Percentiles rank a stretch among this genome's conserved stretches.
Conservation (phyloP, 305 asterid species). For the Fraxinus ornus region DNA sequence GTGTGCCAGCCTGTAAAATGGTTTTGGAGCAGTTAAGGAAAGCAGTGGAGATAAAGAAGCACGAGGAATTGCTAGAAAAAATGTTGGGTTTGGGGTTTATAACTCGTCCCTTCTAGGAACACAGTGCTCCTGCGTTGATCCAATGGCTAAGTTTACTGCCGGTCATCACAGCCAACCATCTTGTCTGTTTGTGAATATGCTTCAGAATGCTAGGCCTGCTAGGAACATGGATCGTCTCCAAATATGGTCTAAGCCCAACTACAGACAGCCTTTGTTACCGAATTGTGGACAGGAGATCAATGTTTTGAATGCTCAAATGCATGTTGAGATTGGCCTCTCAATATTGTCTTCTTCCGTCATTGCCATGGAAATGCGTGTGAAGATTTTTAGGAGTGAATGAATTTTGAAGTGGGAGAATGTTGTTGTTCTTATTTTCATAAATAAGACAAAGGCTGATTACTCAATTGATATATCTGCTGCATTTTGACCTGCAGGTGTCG, state of each 20-base stretch:
- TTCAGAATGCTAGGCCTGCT: background rate
- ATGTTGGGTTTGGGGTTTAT: constrained; percentile 71
- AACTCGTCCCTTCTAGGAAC: background rate
- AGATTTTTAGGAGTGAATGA: background rate
- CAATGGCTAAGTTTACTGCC: background rate
- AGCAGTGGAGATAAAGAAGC: constrained; percentile 85
- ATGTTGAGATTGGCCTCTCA: background rate
- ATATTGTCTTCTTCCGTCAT: background rate
- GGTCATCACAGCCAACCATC: background rate
- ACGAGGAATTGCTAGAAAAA: constrained; percentile 77
- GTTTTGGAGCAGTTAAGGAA: constrained; percentile 35
- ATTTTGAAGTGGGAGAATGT: background rate
- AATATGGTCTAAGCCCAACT: background rate
- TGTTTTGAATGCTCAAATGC: background rate
- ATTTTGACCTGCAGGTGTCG: background rate
- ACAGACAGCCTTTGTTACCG: background rate
- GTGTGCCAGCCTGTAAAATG: constrained; percentile 52
- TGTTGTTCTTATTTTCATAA: background rate
- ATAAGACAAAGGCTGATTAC: background rate
- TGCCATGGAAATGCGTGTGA: background rate
- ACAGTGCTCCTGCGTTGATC: background rate
- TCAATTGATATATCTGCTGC: background rate
- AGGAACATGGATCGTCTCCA: background rate
- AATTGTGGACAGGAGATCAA: background rate
- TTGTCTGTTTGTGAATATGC: background rate